Evolutionary conservation across 768 basidiomycete genomes (phyloP).

Genomic region (Trametopsis cervina): DNA sequence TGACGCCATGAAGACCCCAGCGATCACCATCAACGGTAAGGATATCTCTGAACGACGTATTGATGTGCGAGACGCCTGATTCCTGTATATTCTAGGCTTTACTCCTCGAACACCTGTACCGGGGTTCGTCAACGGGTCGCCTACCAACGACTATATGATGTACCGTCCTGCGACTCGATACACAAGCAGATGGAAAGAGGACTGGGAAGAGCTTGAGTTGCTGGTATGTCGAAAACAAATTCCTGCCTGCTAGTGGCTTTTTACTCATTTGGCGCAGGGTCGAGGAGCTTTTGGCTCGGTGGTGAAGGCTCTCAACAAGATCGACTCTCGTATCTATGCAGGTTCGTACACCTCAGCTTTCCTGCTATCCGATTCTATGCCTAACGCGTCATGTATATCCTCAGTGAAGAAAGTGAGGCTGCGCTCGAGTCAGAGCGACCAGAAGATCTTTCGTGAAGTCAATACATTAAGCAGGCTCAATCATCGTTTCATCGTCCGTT

Average conservation of each 20-base stretch:
- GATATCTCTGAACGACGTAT: background rate
- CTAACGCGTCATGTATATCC: background rate
- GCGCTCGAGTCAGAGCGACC: constrained; percentile 69
- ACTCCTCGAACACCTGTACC: constrained; percentile 45
- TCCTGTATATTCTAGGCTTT: too few relatives aligned
- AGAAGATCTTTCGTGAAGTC: constrained; percentile 87
- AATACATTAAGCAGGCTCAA: constrained; percentile 81
- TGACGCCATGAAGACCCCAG: constrained; percentile 13
- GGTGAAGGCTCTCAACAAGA: constrained; percentile 86
- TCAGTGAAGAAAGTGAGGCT: constrained; percentile 87
- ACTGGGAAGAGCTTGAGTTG: constrained; percentile 90
- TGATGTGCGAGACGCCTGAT: too few relatives aligned
- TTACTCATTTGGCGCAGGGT: constrained; percentile 41
- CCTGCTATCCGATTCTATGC: background rate
- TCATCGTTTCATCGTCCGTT: constrained; percentile 88
- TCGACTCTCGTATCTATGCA: constrained; percentile 81
- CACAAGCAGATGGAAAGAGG: constrained; percentile 81
- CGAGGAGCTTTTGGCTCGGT: constrained; percentile 92
- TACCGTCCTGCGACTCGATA: constrained; percentile 33
- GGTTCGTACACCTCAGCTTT: constrained; percentile 33
- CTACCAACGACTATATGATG: constrained; percentile 55
- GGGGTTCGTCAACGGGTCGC: constrained; percentile 40
- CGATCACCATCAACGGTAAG: constrained; percentile 25
- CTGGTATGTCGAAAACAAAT: constrained; percentile 36
- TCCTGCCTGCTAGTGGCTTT: background rate